Conservation (phyloP, 306 rosid genomes). For the Cucumis sativus region Cucumber_9930_V3 NC_026659.2:26181501-26182000, state of each 20-base stretch:
- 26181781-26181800: slow-evolving; percentile 23
- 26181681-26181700: slow-evolving; percentile 19
- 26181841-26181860: slow-evolving; percentile 40
- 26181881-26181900: slow-evolving; percentile 29
- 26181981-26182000: slow-evolving; percentile 42
- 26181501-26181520: not conserved
- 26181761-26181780: slow-evolving; percentile 21
- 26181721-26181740: slow-evolving; percentile 34
- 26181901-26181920: slow-evolving; percentile 29
- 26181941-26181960: slow-evolving; percentile 29
- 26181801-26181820: slow-evolving; percentile 14
- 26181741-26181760: slow-evolving; percentile 16
- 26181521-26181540: not conserved
- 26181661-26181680: slow-evolving; percentile 28
- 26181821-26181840: slow-evolving; percentile 17
- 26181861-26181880: slow-evolving; percentile 55
- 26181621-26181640: not conserved
- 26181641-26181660: slow-evolving; percentile 22
- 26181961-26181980: slow-evolving; percentile 38
- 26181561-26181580: not conserved
- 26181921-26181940: slow-evolving; percentile 24
- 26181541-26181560: not conserved
- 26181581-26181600: not conserved
- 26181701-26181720: slow-evolving; percentile 29
- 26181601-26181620: not conserved